Evolutionary conservation across 768 basidiomycete genomes (phyloP), one percentile per base, ranked within the genome.

Genomic region (Amanita jacksonii): DNA sequence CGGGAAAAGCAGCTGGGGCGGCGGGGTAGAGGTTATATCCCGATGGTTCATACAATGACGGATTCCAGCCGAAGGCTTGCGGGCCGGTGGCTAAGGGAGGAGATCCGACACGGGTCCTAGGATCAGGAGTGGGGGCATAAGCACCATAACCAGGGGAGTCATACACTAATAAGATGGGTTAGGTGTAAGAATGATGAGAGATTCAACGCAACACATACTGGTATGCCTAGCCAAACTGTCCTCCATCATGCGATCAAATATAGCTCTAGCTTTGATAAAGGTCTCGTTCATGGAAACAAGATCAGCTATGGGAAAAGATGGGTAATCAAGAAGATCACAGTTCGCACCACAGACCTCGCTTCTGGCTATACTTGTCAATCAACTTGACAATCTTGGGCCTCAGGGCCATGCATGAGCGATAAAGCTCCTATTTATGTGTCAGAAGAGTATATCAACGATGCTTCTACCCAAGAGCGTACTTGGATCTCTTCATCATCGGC

Each of bases 291-390:
- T 93, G 2, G 84, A 80, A 5, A 92, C 83, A 24, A 97, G 70
- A 61, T 98, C 94, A 45, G 92, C 93, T 94, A 52, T 28, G 7
- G 27, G 12, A 28, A 28, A 28, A 28, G 27, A 28, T 28, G 7
- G 12, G 27, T n/a, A n/a, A 28, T 28, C 27, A 28, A 12, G 27
- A 28, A 28, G 7, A 12, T 28, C 27, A 28, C 13, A 16, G 23
- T 38, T 6, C 25, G 40, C 43, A 48, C 22, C 15, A 59, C 52
- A 27, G 47, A 71, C 74, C 74, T 63, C 91, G 73, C 66, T 97
- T 96, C 68, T 94, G 91, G 53, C 85, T 91, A 57, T 97, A 97
- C 67, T 92, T 96, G 59, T 96, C 91, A 50, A 97, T 96, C 43
- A 98, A 64, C 56, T 92, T 91, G 49, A 96, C 92, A 50, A 98